Percentiles rank a stretch among this genome's conserved stretches.
Conservation (phyloP, 2,329 filamentous ascomycete species). For the Diaporthe vaccinii region DNA sequence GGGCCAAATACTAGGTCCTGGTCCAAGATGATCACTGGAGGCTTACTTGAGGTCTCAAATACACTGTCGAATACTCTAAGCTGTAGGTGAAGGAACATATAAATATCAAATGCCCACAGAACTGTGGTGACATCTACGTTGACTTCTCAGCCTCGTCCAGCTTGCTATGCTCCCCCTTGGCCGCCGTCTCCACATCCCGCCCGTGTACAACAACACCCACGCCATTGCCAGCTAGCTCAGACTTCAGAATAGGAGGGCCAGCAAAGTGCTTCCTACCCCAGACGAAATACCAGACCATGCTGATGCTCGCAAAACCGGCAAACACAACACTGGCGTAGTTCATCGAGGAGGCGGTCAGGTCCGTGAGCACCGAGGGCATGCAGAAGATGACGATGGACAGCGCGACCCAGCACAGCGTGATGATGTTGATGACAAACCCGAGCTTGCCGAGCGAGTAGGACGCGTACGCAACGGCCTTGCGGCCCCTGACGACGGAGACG, state of each 20-base stretch:
- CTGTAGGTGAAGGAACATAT: neutral
- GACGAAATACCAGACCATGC: conserved; percentile 72
- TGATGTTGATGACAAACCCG: conserved; percentile 76
- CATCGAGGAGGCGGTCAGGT: conserved; percentile 66
- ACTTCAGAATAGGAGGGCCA: conserved; percentile 62
- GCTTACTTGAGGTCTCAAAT: no score
- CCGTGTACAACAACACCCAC: conserved; percentile 13
- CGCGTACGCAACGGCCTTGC: conserved; percentile 75
- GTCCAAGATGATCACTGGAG: neutral
- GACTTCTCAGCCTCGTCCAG: conserved; percentile 11
- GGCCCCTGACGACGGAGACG: conserved; percentile 75
- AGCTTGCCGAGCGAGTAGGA: conserved; percentile 78
- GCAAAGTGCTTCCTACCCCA: conserved; percentile 75
- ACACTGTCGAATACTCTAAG: neutral
- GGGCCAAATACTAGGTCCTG: neutral
- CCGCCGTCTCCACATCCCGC: conserved; percentile 4
- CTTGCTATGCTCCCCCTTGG: neutral
- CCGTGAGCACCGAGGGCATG: conserved; percentile 76
- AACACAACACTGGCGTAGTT: conserved; percentile 79
- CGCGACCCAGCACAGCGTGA: conserved; percentile 78
- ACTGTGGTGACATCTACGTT: neutral
- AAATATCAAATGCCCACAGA: no score
- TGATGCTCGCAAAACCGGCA: conserved; percentile 71
- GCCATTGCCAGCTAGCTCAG: conserved; percentile 37
- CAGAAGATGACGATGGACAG: conserved; percentile 81